Conservation (phyloP, 2,329 filamentous ascomycete genomes). For the Bisporella sp. region DNA sequence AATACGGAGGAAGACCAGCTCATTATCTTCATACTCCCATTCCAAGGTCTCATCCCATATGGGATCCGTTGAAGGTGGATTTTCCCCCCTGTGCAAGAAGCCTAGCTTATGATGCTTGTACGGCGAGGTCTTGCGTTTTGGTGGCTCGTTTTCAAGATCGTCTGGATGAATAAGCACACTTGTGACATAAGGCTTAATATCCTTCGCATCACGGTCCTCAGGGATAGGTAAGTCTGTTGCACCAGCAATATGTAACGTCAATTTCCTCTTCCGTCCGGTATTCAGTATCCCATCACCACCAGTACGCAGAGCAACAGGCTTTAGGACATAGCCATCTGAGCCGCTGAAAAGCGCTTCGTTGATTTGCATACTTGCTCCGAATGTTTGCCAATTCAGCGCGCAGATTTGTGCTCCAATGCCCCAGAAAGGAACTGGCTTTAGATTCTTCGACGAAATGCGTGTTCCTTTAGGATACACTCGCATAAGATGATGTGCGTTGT, state of each 20-base stretch:
- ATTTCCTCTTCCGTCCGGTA: conserved; percentile 38
- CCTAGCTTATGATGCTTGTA: conserved; percentile 55
- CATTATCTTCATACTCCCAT: conserved; percentile 63
- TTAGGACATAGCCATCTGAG: conserved; percentile 59
- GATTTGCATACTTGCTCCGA: conserved; percentile 57
- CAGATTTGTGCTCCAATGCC: conserved; percentile 61
- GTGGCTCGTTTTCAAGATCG: conserved; percentile 37
- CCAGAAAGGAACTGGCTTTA: conserved; percentile 59
- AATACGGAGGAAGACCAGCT: conserved; percentile 56
- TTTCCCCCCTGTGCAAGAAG: conserved; percentile 51
- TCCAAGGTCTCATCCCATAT: conserved; percentile 60
- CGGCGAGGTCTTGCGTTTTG: conserved; percentile 54
- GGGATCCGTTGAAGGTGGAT: conserved; percentile 52
- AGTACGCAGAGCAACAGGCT: conserved; percentile 50
- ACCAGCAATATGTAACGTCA: conserved; percentile 53
- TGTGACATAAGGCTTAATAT: conserved; percentile 57
- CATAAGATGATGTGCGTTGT: conserved; percentile 63
- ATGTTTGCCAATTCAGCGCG: conserved; percentile 65
- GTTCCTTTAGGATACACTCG: conserved; percentile 64
- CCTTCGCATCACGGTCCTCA: conserved; percentile 40
- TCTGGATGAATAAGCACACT: conserved; percentile 56
- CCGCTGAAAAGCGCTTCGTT: conserved; percentile 62
- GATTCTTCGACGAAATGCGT: conserved; percentile 58
- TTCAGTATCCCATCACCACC: conserved; percentile 45
- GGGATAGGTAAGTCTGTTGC: conserved; percentile 55